phyloP scores from a whole-genome alignment of 2,329 filamentous ascomycete genomes.

The Madurella mycetomatis region DNA sequence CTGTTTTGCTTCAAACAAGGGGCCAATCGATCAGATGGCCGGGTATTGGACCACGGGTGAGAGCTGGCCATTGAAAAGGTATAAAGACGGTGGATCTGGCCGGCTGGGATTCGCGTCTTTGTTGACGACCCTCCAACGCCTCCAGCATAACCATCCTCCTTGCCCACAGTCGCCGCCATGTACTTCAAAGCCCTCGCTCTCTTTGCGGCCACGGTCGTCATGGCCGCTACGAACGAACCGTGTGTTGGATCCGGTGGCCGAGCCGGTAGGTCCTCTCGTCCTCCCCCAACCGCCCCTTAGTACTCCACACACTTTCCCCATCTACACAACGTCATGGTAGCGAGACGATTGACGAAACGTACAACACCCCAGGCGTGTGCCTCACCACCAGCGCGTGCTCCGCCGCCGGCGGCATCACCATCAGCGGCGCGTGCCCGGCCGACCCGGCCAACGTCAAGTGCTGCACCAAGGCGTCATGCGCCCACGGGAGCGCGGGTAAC shows the following conservation, averaged over 20 bases:
- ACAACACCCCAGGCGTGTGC: conserved; percentile 33
- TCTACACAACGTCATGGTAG: too few species aligned
- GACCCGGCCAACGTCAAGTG: conserved; percentile 38
- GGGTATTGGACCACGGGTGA: too few species aligned
- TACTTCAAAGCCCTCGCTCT: conserved; percentile 6
- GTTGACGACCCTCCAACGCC: too few species aligned
- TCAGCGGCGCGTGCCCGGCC: conserved; percentile 36
- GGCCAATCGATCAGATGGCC: too few species aligned
- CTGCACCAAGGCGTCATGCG: conserved; percentile 39
- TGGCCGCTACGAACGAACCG: conserved; percentile 21
- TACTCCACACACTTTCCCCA: neutral
- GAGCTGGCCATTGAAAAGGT: too few species aligned
- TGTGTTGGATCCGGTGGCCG: conserved; percentile 20
- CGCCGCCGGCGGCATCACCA: conserved; percentile 34
- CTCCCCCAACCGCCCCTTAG: neutral
- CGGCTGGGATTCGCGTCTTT: too few species aligned
- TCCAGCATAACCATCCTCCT: neutral
- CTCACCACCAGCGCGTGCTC: conserved; percentile 35
- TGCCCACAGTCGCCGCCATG: neutral
- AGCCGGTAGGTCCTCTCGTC: conserved; percentile 10
- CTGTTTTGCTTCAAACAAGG: neutral
- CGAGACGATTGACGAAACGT: too few species aligned
- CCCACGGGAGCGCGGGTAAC: conserved; percentile 32
- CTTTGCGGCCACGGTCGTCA: conserved; percentile 12
- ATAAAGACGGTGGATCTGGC: too few species aligned